Percentiles rank a stretch among this genome's conserved stretches.
These are phyloP conservation scores for Trametes polyzona DNA, from an alignment of 1,284 basidiomycete species.

Conservation along the genomic window DNA sequence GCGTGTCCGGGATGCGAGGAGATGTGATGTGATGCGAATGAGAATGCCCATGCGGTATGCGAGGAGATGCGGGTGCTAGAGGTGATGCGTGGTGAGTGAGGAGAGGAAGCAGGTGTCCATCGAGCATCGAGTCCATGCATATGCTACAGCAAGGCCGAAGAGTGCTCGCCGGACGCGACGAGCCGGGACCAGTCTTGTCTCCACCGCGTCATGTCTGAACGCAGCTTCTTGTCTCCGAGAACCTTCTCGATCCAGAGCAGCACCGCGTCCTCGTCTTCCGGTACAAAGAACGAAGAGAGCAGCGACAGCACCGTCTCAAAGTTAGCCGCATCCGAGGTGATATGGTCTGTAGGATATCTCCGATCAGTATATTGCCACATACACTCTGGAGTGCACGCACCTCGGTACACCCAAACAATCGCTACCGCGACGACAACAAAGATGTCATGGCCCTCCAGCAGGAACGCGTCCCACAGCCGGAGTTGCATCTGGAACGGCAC, in stretches of 20 bases:
- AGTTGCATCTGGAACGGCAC: constrained; percentile 97
- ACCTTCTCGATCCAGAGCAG: constrained; percentile 81
- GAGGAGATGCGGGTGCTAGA: neutral
- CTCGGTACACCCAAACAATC: constrained; percentile 88
- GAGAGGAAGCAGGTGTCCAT: constrained; percentile 19
- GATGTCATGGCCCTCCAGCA: constrained; percentile 89
- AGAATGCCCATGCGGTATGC: neutral
- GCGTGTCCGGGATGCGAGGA: constrained; percentile 10
- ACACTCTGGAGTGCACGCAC: constrained; percentile 41
- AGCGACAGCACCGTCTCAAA: constrained; percentile 92
- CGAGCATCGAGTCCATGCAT: constrained; percentile 19
- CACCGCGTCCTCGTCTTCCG: constrained; percentile 83
- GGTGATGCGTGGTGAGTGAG: neutral
- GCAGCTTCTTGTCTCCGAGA: constrained; percentile 71
- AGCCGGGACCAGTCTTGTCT: constrained; percentile 73
- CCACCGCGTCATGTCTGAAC: constrained; percentile 73
- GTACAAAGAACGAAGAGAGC: constrained; percentile 90
- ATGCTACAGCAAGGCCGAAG: constrained; percentile 61
- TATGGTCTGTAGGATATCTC: constrained; percentile 63
- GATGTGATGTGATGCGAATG: constrained; percentile 6
- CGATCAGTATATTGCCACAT: neutral
- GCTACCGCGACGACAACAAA: constrained; percentile 86
- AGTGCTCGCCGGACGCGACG: constrained; percentile 68
- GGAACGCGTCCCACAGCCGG: constrained; percentile 92
- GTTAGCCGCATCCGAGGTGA: constrained; percentile 75